These are phyloP conservation scores for Barbatosphaeria neglecta DNA, from an alignment of 495 filamentous ascomycete species.

Conservation along the genomic window DNA sequence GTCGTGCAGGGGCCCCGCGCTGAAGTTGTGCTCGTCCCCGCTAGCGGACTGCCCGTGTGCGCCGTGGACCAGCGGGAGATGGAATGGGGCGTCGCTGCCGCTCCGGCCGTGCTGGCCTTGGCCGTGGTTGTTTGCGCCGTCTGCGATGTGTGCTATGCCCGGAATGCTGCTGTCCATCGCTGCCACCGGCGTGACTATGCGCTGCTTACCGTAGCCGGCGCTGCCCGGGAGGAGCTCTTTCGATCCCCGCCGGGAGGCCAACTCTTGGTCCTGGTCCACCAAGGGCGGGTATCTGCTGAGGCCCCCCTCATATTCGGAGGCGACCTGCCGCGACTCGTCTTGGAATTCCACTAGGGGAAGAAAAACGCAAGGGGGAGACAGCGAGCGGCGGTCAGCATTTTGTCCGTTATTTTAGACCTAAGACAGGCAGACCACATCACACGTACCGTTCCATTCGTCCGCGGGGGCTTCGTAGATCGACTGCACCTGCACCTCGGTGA, in stretches of 20 bases:
- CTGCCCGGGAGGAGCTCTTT: no score
- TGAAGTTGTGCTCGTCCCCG: background rate
- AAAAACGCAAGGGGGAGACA: conserved; percentile 5
- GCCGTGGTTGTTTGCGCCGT: no score
- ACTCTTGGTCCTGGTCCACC: conserved; percentile 14
- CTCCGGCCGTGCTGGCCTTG: background rate
- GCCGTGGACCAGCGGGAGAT: no score
- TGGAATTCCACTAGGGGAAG: conserved; percentile 48
- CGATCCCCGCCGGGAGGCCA: conserved; percentile 14
- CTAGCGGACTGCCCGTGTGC: background rate
- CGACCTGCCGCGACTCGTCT: conserved; percentile 85
- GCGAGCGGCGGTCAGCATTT: background rate
- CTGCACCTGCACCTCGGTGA: conserved; percentile 72
- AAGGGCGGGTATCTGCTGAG: conserved; percentile 57
- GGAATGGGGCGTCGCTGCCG: conserved; percentile 5
- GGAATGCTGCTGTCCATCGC: background rate
- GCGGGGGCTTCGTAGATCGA: conserved; percentile 50
- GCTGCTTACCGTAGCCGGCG: no score
- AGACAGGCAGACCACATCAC: no score
- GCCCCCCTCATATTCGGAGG: conserved; percentile 83
- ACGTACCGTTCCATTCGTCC: conserved; percentile 53
- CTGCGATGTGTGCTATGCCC: no score
- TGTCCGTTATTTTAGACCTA: background rate
- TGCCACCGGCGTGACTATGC: background rate
- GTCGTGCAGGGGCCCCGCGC: conserved; percentile 8